phyloP scores from a whole-genome alignment of 768 basidiomycete genomes.

The Krasilnikovozyma curviuscula region DNA sequence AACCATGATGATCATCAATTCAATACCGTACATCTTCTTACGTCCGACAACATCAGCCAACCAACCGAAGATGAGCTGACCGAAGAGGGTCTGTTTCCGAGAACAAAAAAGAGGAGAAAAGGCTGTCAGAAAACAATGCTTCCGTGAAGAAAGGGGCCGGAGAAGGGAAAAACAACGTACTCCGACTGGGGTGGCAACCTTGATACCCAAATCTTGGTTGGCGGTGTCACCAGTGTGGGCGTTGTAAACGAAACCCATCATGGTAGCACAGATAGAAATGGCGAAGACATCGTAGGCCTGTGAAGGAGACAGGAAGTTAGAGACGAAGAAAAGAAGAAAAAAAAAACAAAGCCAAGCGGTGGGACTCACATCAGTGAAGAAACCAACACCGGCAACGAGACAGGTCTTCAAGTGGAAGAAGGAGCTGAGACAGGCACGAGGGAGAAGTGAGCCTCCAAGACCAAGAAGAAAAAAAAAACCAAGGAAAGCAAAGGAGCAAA shows the following conservation, averaged over 20 bases:
- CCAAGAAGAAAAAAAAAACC: background rate
- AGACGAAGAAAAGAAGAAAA: background rate
- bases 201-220: constrained; percentile 57
- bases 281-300: constrained; percentile 60
- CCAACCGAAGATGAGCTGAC: constrained; percentile 62
- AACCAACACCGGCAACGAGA: constrained; percentile 55
- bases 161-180: constrained; percentile 2
- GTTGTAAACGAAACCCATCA: constrained; percentile 70
- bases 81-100: constrained; percentile 46
- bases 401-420: constrained; percentile 49
- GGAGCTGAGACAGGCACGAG: background rate
- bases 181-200: constrained; percentile 33
- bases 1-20: constrained; percentile 63
- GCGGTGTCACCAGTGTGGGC: constrained; percentile 28
- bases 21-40: constrained; percentile 55
- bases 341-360: constrained; percentile 1
- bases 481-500: constrained; percentile 6
- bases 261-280: constrained; percentile 63
- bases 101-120: background rate
- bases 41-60: constrained; percentile 57
- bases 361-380: constrained; percentile 67
- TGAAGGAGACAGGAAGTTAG: background rate
- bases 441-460: background rate
- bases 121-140: background rate
- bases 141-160: background rate